A percentile compares a stretch with the other conserved stretches of the same genome.
Conservation (phyloP, 441 rosid species). For the Melastoma candidum region DNA sequence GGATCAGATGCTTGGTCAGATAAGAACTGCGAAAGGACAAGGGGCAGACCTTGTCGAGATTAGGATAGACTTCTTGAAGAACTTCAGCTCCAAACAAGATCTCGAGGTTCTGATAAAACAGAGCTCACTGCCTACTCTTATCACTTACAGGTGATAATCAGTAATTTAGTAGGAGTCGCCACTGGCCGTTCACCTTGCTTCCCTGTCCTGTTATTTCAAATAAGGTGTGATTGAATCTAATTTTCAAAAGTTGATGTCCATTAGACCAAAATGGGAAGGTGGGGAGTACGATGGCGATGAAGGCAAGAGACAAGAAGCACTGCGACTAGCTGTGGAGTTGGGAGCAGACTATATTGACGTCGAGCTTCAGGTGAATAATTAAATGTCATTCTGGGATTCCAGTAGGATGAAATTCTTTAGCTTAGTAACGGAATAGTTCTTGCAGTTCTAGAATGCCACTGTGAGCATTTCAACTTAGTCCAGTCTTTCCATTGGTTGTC, state of each 20-base stretch:
- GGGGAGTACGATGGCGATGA: conserved; percentile 50
- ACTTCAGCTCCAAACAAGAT: conserved; percentile 29
- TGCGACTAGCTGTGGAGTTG: conserved; percentile 38
- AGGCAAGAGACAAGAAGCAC: conserved; percentile 30
- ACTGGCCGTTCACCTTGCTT: neutral
- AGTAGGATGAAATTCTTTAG: too few species aligned
- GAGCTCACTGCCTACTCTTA: conserved; percentile 44
- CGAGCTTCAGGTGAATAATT: conserved; percentile 36
- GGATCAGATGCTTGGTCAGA: conserved; percentile 27
- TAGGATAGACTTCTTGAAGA: conserved; percentile 34
- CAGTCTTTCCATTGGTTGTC: too few species aligned
- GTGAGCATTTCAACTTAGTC: too few species aligned
- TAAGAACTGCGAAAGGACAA: conserved; percentile 30
- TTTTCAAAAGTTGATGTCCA: conserved; percentile 8
- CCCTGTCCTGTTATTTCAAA: neutral
- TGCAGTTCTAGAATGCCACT: too few species aligned
- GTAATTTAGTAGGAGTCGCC: neutral
- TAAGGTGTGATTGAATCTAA: neutral
- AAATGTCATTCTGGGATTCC: neutral
- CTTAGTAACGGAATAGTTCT: too few species aligned
- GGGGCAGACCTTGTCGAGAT: conserved; percentile 45
- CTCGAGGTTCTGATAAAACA: conserved; percentile 28
- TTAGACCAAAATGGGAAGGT: conserved; percentile 58
- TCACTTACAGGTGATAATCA: conserved; percentile 35
- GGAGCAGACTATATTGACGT: conserved; percentile 50